Percentiles rank a stretch among this genome's conserved stretches.
Evolutionary conservation across 2,329 filamentous ascomycete species (phyloP).

Genomic region (Atkinsonella hypoxylon): DNA sequence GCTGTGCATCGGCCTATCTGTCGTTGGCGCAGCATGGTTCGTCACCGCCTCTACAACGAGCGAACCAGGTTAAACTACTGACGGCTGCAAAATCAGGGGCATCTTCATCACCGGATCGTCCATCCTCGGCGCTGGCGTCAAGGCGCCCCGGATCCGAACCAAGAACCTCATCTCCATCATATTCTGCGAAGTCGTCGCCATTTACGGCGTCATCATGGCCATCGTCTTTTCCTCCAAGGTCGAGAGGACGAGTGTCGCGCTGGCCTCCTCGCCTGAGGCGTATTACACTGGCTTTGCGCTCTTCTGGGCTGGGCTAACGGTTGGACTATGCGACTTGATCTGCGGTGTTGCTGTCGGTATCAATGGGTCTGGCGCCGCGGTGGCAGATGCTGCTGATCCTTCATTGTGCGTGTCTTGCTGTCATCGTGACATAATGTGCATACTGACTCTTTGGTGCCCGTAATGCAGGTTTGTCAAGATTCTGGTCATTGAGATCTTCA

Average conservation of each 20-base stretch:
- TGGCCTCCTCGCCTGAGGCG: slow-evolving; percentile 60
- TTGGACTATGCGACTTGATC: slow-evolving; percentile 89
- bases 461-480: slow-evolving; percentile 83
- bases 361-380: slow-evolving; percentile 90
- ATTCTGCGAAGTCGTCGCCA: slow-evolving; percentile 99
- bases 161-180: slow-evolving; percentile 99
- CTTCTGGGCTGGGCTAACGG: slow-evolving; percentile 92
- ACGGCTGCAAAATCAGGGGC: slow-evolving; percentile 52
- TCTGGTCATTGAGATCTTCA: slow-evolving; percentile 98
- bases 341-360: slow-evolving; percentile 96
- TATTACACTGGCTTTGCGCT: slow-evolving; percentile 93
- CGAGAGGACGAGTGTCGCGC: slow-evolving; percentile 48
- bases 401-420: slow-evolving; percentile 54
- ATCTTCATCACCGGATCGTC: slow-evolving; percentile 98
- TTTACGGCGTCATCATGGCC: slow-evolving; percentile 99
- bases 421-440: not conserved
- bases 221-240: slow-evolving; percentile 95
- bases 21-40: slow-evolving; percentile 95
- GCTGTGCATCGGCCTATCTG: slow-evolving; percentile 90
- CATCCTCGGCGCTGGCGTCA: slow-evolving; percentile 92
- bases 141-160: slow-evolving; percentile 91
- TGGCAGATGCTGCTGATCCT: slow-evolving; percentile 89
- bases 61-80: not conserved
- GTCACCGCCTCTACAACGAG: slow-evolving; percentile 12
- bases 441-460: slow-evolving; percentile 12